A percentile compares a stretch with the other conserved stretches of the same genome.
Evolutionary conservation across 352 stramenopile genomes (phyloP).

Genomic region (Pythium plurisporium): DNA sequence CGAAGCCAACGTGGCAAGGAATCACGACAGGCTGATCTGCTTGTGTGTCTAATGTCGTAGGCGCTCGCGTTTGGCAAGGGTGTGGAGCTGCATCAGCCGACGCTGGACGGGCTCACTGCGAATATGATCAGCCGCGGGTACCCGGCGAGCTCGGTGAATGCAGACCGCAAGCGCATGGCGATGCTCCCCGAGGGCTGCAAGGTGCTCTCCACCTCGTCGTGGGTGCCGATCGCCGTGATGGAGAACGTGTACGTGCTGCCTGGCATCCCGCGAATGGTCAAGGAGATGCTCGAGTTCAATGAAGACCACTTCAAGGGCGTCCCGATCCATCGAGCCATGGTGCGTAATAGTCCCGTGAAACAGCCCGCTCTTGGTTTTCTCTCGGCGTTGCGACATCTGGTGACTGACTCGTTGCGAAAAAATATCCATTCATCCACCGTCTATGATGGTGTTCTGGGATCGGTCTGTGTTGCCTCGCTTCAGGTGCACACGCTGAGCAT

Average conservation of each 20-base stretch:
- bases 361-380: too few species aligned
- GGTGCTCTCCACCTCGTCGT: conserved; percentile 45
- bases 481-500: conserved; percentile 66
- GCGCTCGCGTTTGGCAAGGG: conserved; percentile 68
- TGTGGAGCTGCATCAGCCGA: conserved; percentile 66
- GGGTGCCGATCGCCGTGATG: conserved; percentile 72
- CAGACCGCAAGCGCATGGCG: conserved; percentile 71
- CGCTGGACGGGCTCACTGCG: conserved; percentile 48
- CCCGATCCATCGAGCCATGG: conserved; percentile 69
- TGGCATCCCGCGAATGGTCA: conserved; percentile 76
- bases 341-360: conserved; percentile 24
- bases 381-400: background rate
- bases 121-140: conserved; percentile 31
- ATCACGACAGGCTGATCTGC: too few species aligned
- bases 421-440: too few species aligned
- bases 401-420: background rate
- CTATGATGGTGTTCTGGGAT: too few species aligned
- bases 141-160: conserved; percentile 43
- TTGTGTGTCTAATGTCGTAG: too few species aligned
- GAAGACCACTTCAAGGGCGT: conserved; percentile 76
- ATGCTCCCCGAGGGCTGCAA: conserved; percentile 58
- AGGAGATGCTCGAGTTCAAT: conserved; percentile 77
- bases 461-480: background rate
- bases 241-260: conserved; percentile 85
- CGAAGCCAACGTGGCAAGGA: too few species aligned